A percentile compares a stretch with the other conserved stretches of the same genome.
Evolutionary conservation across 805 yeast genomes (phyloP).

Genomic region (Torulaspora quercuum): DNA sequence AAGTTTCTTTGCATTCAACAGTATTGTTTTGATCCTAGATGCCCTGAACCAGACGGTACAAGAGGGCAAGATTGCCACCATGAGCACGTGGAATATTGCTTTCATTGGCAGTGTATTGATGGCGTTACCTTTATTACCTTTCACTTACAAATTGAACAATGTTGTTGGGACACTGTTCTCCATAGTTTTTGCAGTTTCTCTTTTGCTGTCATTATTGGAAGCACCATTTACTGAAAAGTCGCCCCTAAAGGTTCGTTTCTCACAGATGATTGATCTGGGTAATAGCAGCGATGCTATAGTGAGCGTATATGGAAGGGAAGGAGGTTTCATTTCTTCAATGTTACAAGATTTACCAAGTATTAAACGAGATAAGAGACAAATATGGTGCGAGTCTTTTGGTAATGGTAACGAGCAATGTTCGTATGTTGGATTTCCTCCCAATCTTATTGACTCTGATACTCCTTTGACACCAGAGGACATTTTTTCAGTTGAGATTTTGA

Average conservation of each 20-base stretch:
- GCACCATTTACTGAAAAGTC: conserved; percentile 57
- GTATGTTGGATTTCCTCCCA: conserved; percentile 50
- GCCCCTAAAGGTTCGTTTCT: conserved; percentile 71
- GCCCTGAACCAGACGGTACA: conserved; percentile 70
- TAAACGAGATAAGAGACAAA: conserved; percentile 34
- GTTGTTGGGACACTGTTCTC: conserved; percentile 43
- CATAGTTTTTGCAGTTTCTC: conserved; percentile 39
- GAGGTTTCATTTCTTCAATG: conserved; percentile 43
- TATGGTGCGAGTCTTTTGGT: conserved; percentile 38
- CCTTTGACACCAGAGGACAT: conserved; percentile 39
- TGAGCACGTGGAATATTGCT: conserved; percentile 38
- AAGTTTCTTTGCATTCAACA: conserved; percentile 51
- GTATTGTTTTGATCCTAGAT: conserved; percentile 51
- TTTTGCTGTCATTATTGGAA: conserved; percentile 39
- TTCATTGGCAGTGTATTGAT: conserved; percentile 39
- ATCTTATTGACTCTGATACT: conserved; percentile 41
- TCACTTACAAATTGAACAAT: conserved; percentile 62
- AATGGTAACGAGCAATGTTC: conserved; percentile 54
- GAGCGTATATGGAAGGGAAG: conserved; percentile 49
- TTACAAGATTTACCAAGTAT: conserved; percentile 64
- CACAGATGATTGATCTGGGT: conserved; percentile 56
- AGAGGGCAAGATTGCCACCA: conserved; percentile 52
- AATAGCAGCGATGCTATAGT: conserved; percentile 38
- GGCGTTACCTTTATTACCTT: conserved; percentile 58
- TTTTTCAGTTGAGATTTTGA: conserved; percentile 49